Evolutionary conservation across 345 rosid species (phyloP).

Genomic region (Hypericum perforatum): DNA sequence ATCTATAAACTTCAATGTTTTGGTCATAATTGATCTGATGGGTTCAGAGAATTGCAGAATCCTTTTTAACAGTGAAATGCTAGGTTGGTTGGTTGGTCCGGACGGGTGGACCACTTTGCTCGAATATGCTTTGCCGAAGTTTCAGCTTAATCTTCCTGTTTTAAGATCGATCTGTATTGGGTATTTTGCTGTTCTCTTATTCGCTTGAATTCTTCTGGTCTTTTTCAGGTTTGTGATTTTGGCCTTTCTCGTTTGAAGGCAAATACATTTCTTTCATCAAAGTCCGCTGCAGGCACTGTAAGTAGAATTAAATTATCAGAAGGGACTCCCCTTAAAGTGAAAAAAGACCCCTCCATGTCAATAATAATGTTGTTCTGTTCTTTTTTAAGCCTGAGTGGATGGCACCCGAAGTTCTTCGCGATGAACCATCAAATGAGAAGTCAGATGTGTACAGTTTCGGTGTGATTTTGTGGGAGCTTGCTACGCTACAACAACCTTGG

Average conservation of each 20-base stretch:
- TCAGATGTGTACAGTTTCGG: conserved; percentile 97
- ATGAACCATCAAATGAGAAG: conserved; percentile 93
- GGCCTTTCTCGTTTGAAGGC: conserved; percentile 98
- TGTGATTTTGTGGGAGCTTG: conserved; percentile 93
- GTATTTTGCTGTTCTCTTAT: conserved; percentile 1
- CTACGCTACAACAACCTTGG: conserved; percentile 97
- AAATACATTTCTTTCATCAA: conserved; percentile 90
- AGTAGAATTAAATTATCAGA: conserved; percentile 29
- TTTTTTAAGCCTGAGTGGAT: conserved; percentile 91
- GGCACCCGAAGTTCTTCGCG: conserved; percentile 99
- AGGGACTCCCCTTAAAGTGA: conserved; percentile 9
- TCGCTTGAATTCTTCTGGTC: conserved; percentile 10
- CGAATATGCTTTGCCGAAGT: neutral
- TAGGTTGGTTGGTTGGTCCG: too few species aligned
- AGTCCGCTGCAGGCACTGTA: conserved; percentile 99
- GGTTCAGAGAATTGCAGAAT: too few species aligned
- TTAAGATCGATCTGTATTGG: neutral
- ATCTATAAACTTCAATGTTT: too few species aligned
- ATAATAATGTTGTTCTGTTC: conserved; percentile 8
- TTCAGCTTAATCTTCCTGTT: neutral
- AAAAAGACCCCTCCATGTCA: neutral
- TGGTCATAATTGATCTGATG: too few species aligned
- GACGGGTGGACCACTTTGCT: neutral
- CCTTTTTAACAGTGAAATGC: neutral
- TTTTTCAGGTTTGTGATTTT: conserved; percentile 85